phyloP scores from a whole-genome alignment of 257 asterid genomes.

The Nicotiana obtusifolia region DNA sequence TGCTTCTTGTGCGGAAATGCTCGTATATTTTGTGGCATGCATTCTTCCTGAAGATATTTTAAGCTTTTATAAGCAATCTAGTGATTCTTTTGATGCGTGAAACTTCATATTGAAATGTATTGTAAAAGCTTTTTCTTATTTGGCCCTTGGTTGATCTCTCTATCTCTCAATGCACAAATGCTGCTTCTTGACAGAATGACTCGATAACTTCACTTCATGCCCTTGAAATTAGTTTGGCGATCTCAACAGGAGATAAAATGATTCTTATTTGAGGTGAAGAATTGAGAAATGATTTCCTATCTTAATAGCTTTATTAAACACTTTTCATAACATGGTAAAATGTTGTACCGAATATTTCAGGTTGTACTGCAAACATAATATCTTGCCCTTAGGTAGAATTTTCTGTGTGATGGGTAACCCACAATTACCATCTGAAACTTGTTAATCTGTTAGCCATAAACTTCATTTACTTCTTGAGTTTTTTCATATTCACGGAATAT shows the following conservation, averaged over 20 bases:
- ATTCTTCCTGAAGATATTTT: neutral
- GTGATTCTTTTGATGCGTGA: neutral
- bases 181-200: neutral
- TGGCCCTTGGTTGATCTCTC: neutral
- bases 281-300: neutral
- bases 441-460: neutral
- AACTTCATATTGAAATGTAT: neutral
- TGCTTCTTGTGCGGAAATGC: neutral
- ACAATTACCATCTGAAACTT: neutral
- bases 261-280: neutral
- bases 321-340: neutral
- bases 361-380: neutral
- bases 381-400: neutral
- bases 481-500: neutral
- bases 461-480: neutral
- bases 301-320: neutral
- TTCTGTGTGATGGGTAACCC: neutral
- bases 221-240: neutral
- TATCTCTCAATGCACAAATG: neutral
- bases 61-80: neutral
- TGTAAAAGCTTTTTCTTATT: neutral
- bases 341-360: neutral
- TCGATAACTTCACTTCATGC: neutral
- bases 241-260: neutral
- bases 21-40: neutral